phyloP scores from a whole-genome alignment of 495 filamentous ascomycete species.

The Aspergillus carlsbadensis region DNA sequence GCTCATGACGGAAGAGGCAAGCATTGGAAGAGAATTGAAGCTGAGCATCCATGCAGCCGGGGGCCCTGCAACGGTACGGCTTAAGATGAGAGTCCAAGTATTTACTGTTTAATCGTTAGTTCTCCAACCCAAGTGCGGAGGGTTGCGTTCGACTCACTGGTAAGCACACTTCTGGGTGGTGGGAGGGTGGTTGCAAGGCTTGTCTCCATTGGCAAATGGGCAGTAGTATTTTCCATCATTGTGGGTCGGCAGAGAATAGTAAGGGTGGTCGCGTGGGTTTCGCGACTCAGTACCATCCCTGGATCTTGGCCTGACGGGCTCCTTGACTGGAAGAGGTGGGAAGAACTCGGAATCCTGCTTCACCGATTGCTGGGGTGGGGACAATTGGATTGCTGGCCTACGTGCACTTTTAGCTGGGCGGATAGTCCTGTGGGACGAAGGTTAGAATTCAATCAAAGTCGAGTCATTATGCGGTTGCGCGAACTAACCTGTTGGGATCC shows the following conservation, averaged over 20 bases:
- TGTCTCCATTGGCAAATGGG: slow-evolving; percentile 69
- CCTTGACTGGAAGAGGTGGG: slow-evolving; percentile 37
- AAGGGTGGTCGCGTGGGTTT: slow-evolving; percentile 72
- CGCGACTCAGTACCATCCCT: slow-evolving; percentile 51
- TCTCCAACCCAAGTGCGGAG: background rate
- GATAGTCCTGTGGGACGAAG: slow-evolving; percentile 34
- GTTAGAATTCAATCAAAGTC: slow-evolving; percentile 15
- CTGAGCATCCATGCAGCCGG: slow-evolving; percentile 70
- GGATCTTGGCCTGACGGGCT: slow-evolving; percentile 40
- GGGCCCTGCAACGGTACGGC: slow-evolving; percentile 86
- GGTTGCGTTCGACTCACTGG: slow-evolving; percentile 62
- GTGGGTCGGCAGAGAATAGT: slow-evolving; percentile 70
- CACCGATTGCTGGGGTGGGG: slow-evolving; percentile 32
- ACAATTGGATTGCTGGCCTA: slow-evolving; percentile 34
- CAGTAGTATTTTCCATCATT: slow-evolving; percentile 86
- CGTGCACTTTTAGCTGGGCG: slow-evolving; percentile 38
- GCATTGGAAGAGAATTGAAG: slow-evolving; percentile 84
- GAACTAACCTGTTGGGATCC: slow-evolving; percentile 46
- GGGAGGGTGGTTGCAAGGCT: slow-evolving; percentile 77
- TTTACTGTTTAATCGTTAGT: slow-evolving; percentile 62
- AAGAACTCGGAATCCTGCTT: slow-evolving; percentile 43
- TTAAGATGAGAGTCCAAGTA: slow-evolving; percentile 92
- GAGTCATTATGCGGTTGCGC: background rate
- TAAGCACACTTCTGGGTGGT: slow-evolving; percentile 97
- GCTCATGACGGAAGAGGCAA: slow-evolving; percentile 90